These are phyloP conservation scores for Peniophora sp. DNA, from an alignment of 1,284 basidiomycete genomes.

Conservation along the genomic window DNA sequence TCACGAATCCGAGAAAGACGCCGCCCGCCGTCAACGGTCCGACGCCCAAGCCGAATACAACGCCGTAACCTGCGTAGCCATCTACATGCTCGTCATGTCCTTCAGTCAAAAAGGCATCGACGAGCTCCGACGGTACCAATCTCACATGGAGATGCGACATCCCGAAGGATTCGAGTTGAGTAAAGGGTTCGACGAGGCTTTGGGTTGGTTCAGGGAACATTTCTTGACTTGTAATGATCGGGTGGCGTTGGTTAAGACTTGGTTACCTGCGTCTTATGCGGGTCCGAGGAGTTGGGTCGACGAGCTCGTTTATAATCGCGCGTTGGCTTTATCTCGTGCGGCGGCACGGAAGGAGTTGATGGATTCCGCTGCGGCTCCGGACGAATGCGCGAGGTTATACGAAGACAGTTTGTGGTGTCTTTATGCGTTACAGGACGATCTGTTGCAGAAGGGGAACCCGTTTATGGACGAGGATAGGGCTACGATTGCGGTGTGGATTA, in stretches of 20 bases:
- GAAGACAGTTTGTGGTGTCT: conserved; percentile 93
- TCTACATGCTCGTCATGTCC: conserved; percentile 90
- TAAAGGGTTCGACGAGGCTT: conserved; percentile 70
- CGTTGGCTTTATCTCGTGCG: conserved; percentile 61
- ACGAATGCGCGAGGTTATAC: conserved; percentile 89
- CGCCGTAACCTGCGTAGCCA: conserved; percentile 76
- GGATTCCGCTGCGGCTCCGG: conserved; percentile 65
- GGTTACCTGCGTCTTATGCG: conserved; percentile 68
- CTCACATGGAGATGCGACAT: conserved; percentile 70
- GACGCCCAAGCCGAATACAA: conserved; percentile 73
- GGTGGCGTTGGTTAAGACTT: conserved; percentile 70
- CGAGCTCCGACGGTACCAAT: conserved; percentile 59
- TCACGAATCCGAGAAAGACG: conserved; percentile 65
- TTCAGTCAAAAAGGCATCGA: conserved; percentile 92
- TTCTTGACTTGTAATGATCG: conserved; percentile 74
- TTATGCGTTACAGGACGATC: conserved; percentile 85
- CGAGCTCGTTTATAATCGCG: conserved; percentile 77
- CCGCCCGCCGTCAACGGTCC: conserved; percentile 54
- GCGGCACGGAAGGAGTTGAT: conserved; percentile 89
- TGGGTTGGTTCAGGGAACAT: conserved; percentile 71
- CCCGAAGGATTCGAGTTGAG: conserved; percentile 63
- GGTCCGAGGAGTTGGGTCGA: conserved; percentile 71
- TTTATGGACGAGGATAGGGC: conserved; percentile 80
- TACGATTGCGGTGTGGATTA: conserved; percentile 82
- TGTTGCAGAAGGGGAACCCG: conserved; percentile 75